phyloP scores from a whole-genome alignment of 371 early-diverging fungal species.

The Mucor sp. region DNA sequence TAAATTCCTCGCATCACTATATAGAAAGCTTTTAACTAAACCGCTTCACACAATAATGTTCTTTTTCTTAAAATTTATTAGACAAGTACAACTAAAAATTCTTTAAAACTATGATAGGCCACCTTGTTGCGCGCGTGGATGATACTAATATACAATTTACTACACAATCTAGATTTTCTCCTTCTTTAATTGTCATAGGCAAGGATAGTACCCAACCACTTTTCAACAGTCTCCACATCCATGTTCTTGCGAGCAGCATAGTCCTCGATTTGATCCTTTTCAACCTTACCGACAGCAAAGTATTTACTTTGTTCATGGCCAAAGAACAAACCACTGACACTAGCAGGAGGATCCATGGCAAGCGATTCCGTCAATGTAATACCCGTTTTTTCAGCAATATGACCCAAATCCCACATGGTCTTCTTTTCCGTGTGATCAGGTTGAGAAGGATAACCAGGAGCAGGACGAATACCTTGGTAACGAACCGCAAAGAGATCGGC shows the following conservation, averaged over 20 bases:
- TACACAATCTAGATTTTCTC: background rate
- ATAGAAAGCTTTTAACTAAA: too few relatives aligned
- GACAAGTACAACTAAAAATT: too few relatives aligned
- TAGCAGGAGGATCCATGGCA: constrained; percentile 91
- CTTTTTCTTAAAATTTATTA: too few relatives aligned
- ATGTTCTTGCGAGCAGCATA: constrained; percentile 81
- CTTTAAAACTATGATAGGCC: too few relatives aligned
- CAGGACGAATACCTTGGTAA: constrained; percentile 93
- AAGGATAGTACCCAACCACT: constrained; percentile 84
- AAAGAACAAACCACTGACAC: constrained; percentile 81
- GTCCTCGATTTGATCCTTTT: constrained; percentile 80
- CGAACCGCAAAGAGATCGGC: constrained; percentile 84
- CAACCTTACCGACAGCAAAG: constrained; percentile 94
- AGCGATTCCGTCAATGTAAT: constrained; percentile 86
- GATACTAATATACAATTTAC: too few relatives aligned
- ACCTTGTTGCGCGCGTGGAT: too few relatives aligned
- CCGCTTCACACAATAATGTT: too few relatives aligned
- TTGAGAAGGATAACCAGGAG: constrained; percentile 88
- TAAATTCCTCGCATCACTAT: too few relatives aligned
- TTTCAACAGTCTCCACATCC: constrained; percentile 74
- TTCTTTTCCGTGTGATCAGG: constrained; percentile 91
- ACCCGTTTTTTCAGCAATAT: constrained; percentile 76
- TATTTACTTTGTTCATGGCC: constrained; percentile 78
- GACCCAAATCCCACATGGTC: constrained; percentile 87
- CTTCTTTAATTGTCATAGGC: constrained; percentile 62